Conservation (phyloP, 805 yeast genomes). For the Saccharomycopsis guyanensis region DNA sequence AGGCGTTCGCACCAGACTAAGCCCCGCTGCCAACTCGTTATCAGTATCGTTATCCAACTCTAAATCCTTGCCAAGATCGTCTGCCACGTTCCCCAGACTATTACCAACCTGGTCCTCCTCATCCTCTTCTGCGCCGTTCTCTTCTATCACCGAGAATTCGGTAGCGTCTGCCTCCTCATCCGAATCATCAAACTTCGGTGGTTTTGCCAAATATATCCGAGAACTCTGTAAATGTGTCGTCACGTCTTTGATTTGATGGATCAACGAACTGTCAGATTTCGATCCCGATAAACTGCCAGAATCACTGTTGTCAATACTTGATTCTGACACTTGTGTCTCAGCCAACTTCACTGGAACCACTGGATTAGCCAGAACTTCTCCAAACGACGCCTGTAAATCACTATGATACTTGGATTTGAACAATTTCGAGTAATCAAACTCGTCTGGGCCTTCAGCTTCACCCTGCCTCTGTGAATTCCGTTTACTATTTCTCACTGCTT, state of each 20-base stretch:
- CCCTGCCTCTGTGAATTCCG: background rate
- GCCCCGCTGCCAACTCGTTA: background rate
- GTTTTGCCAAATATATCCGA: slow-evolving; percentile 9
- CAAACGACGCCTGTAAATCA: background rate
- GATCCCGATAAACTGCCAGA: background rate
- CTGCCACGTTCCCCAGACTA: background rate
- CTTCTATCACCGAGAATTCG: background rate
- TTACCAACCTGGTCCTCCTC: background rate
- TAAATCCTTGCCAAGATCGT: background rate
- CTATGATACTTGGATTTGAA: slow-evolving; percentile 13
- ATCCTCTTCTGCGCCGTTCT: background rate
- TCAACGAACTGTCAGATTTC: background rate
- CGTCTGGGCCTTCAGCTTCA: background rate
- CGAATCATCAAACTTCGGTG: slow-evolving; percentile 15
- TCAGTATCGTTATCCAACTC: background rate
- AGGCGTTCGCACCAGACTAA: background rate
- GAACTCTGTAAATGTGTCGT: slow-evolving; percentile 13
- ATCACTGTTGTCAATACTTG: background rate
- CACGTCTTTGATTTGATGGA: slow-evolving; percentile 1
- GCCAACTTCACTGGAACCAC: background rate
- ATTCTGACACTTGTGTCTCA: background rate
- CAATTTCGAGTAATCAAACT: slow-evolving; percentile 8
- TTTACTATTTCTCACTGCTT: slow-evolving; percentile 24
- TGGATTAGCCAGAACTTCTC: background rate
- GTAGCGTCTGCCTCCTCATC: slow-evolving; percentile 8